Conservation (phyloP, 2,329 filamentous ascomycete genomes). For the Pseudocercospora ulei region DNA sequence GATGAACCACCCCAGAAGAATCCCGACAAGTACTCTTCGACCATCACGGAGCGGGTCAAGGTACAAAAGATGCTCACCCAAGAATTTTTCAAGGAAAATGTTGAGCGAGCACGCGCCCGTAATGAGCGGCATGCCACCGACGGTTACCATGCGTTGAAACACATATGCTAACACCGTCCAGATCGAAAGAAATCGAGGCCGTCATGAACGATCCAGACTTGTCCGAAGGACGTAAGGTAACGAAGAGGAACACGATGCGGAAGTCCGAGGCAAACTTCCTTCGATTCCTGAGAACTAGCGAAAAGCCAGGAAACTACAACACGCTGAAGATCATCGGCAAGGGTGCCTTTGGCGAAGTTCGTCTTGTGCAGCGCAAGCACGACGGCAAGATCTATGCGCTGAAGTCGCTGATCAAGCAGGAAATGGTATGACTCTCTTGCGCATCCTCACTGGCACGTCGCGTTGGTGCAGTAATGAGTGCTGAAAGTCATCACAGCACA, state of each 20-base stretch:
- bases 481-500: slow-evolving; percentile 51
- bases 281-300: slow-evolving; percentile 85
- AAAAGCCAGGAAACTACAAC: slow-evolving; percentile 86
- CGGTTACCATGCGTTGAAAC: not conserved
- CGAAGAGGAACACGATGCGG: slow-evolving; percentile 74
- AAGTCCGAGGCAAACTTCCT: slow-evolving; percentile 87
- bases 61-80: slow-evolving; percentile 57
- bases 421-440: slow-evolving; percentile 55
- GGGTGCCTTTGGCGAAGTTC: slow-evolving; percentile 96
- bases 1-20: slow-evolving; percentile 66
- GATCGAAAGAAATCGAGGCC: slow-evolving; percentile 84
- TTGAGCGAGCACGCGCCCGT: slow-evolving; percentile 86
- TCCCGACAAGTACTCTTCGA: slow-evolving; percentile 78
- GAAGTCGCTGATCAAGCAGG: slow-evolving; percentile 95
- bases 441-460: not conserved
- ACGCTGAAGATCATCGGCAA: slow-evolving; percentile 98
- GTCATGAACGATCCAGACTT: slow-evolving; percentile 69
- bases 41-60: slow-evolving; percentile 64
- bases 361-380: slow-evolving; percentile 89
- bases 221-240: slow-evolving; percentile 65
- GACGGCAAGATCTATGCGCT: slow-evolving; percentile 97
- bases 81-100: slow-evolving; percentile 95
- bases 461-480: not conserved
- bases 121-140: slow-evolving; percentile 64
- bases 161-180: slow-evolving; percentile 35